Conservation (phyloP, 2,329 filamentous ascomycete genomes). For the Colletotrichum australisinense region DNA sequence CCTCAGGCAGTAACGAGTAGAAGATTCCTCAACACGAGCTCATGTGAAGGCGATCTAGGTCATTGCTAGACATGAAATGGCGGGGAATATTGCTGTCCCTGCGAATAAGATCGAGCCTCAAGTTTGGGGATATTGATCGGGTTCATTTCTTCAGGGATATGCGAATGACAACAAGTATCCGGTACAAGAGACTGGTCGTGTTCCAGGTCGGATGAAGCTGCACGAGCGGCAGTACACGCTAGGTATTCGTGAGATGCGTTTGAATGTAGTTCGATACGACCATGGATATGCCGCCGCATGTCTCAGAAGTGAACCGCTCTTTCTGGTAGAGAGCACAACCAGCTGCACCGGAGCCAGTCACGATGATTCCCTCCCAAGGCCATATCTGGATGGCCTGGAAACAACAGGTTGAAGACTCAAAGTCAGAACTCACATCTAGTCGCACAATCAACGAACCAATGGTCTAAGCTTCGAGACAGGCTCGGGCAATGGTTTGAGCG, state of each 20-base stretch:
- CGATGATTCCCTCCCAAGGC: not conserved
- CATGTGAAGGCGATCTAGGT: not conserved
- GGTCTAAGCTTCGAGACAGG: slow-evolving; percentile 1
- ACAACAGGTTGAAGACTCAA: not conserved
- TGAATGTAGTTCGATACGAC: not conserved
- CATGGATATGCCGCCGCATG: not conserved
- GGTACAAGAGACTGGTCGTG: not conserved
- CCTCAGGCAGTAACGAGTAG: slow-evolving; percentile 6
- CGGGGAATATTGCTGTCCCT: not conserved
- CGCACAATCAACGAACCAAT: slow-evolving; percentile 1
- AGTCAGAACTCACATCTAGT: not conserved
- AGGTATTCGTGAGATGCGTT: not conserved
- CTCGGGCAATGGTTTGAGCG: not conserved
- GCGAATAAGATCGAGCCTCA: not conserved
- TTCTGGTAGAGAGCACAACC: not conserved
- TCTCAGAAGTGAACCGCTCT: not conserved
- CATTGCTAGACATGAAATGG: not conserved
- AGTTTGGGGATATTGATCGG: not conserved
- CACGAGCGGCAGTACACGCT: not conserved
- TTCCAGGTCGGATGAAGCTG: not conserved
- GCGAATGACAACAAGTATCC: not conserved
- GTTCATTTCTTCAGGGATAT: not conserved
- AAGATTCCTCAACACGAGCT: not conserved
- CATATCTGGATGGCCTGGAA: not conserved
- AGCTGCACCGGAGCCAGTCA: not conserved